Percentiles rank a stretch among this genome's conserved stretches.
These are phyloP conservation scores for Suillus ampliporus DNA, from an alignment of 768 basidiomycete genomes.

Conservation along the genomic window DNA sequence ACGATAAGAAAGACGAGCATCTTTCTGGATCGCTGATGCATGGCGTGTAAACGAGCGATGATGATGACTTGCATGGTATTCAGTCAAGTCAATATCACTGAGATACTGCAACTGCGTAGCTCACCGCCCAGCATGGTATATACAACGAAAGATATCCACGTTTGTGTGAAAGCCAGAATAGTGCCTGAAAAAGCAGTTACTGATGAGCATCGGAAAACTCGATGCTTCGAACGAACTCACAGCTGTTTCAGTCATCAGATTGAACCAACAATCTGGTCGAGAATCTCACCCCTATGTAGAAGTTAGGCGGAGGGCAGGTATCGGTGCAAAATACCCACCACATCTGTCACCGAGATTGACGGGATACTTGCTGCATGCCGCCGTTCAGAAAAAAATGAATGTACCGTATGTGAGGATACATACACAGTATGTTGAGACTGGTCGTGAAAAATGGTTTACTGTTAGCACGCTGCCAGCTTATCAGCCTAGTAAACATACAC, in stretches of 20 bases:
- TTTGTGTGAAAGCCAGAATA: background rate
- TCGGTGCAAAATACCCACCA: background rate
- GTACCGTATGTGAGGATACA: background rate
- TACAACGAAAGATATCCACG: background rate
- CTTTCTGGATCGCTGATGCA: background rate
- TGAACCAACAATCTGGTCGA: background rate
- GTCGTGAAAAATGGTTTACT: background rate
- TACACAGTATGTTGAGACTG: background rate
- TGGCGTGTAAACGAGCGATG: background rate
- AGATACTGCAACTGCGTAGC: no score
- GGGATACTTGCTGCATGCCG: background rate
- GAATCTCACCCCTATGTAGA: constrained; percentile 5
- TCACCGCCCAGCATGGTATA: background rate
- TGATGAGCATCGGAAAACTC: background rate
- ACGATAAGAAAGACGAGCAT: background rate
- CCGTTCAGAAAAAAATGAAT: background rate
- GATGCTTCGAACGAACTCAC: background rate
- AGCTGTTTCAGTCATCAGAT: background rate
- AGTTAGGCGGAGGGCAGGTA: no score
- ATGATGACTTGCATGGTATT: background rate
- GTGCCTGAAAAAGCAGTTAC: background rate
- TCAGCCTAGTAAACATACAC: background rate
- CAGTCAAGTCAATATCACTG: background rate
- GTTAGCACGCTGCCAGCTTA: background rate
- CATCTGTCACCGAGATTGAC: background rate